Evolutionary conservation across 2,329 filamentous ascomycete genomes (phyloP).

Genomic region (Graphilbum sp.): DNA sequence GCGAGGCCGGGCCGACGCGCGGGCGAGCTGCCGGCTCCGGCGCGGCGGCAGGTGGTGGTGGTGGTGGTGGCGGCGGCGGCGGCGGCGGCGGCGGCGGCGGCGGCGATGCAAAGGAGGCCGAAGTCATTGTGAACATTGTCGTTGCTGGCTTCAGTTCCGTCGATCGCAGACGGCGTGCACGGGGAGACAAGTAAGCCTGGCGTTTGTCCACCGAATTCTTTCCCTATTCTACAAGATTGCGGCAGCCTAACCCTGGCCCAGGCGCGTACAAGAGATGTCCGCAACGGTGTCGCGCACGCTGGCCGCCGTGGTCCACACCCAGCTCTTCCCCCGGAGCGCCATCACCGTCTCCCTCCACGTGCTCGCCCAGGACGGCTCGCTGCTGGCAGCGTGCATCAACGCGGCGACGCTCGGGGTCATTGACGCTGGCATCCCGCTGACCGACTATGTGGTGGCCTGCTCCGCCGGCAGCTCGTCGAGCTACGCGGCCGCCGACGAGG

Average conservation of each 20-base stretch:
- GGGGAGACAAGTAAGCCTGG: slow-evolving; percentile 63
- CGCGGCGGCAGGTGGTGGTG: slow-evolving; percentile 11
- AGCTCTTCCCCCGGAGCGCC: slow-evolving; percentile 75
- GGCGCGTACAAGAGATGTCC: slow-evolving; percentile 66
- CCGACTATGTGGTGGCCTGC: slow-evolving; percentile 75
- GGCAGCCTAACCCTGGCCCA: slow-evolving; percentile 20
- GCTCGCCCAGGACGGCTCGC: slow-evolving; percentile 74
- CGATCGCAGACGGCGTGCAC: slow-evolving; percentile 61
- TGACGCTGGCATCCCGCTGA: slow-evolving; percentile 91
- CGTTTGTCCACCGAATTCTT: no score
- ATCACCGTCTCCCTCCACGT: slow-evolving; percentile 77
- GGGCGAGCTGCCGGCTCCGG: slow-evolving; percentile 24
- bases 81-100: slow-evolving; percentile 13
- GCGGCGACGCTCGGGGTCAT: slow-evolving; percentile 82
- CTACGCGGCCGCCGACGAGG: slow-evolving; percentile 46
- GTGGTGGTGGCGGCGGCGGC: slow-evolving; percentile 15
- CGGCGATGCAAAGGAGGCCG: slow-evolving; percentile 32
- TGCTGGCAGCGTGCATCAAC: slow-evolving; percentile 81
- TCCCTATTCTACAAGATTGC: not conserved
- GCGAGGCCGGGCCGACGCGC: slow-evolving; percentile 39
- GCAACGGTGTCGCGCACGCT: slow-evolving; percentile 66
- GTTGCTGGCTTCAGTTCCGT: slow-evolving; percentile 79
- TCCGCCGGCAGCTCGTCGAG: slow-evolving; percentile 67
- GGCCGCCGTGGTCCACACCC: slow-evolving; percentile 60
- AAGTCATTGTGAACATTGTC: slow-evolving; percentile 66